Base-by-base conservation (phyloP, 768 basidiomycete genomes). In the Rhizopogon rudus region DNA sequence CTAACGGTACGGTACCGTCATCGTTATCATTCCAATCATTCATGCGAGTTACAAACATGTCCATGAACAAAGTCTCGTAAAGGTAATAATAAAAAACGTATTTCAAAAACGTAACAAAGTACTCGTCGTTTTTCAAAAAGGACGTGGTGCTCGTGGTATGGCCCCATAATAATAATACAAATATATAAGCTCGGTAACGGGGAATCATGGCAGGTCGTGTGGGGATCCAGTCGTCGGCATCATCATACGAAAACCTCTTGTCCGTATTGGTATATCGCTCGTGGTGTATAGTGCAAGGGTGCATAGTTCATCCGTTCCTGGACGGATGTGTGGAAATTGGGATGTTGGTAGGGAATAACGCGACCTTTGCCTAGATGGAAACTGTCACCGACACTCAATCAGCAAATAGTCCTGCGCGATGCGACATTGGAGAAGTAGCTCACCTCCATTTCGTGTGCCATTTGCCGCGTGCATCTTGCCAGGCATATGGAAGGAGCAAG, bases 281-380 rank as follows among this genome's bases (percentile, higher is more conserved):
- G 74, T 7, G 88, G 88, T 43, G 63, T 74, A 66, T 91, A 90
- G 17, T 76, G 75, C 52, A 83, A 65, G 3, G 63, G 61, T 51
- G 68, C 16, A 57, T 77, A 73, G 16, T 72, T 67, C 72, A 83
- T 83, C 44, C 88, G 79, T 57, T 77, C 65, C 67, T 79, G 76
- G 37, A 91, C 89, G 6, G 81, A 82, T 40, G 72, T 62, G 61
- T 91, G 88, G 63, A 91, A 84, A 8, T 75, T 75, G 0, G 87
- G 85, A 4, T 73, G 58, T 20, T 58, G 49, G 43, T 72, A 74
- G 6, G 65, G 61, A 52, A 90, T 78, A 14, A 65, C 57, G 12
- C 88, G 77, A 0, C 85, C 86, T 52, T 70, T 74, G 14, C 87
- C 87, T 1, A 84, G 54, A 61, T 89, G 77, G 14, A 66, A 51